Base-by-base conservation (phyloP, 805 yeast species). In the Ogataea nitratoaversa region DNA sequence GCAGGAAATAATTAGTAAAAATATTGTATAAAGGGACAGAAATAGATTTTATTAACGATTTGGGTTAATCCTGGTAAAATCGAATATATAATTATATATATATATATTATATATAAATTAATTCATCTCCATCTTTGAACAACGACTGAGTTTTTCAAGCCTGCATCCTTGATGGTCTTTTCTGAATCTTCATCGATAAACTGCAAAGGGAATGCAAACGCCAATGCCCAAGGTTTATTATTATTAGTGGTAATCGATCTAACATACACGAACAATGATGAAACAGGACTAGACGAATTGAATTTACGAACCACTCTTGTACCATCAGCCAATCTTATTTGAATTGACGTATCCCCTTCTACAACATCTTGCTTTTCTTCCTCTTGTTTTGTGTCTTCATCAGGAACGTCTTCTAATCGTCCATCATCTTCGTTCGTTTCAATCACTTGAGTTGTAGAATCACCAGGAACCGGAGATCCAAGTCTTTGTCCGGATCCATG, bases 381-480 rank as follows among this genome's bases (percentile, higher is more conserved):
- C 19, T 43, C 45, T 7, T 42, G 49, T 5, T 41, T 37, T 13
- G 50, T 54, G 5, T 42, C 51, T 8, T 42, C 44, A 22, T 44
- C 44, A 11, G 19, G 19, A 11, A 33, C 44, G 11, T 40, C 34
- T 29, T n/a, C n/a, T n/a, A n/a, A n/a, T n/a, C n/a, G n/a, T n/a
- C n/a, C n/a, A n/a, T n/a, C n/a, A n/a, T 36, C 43, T n/a, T 32
- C 13, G 42, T 50, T 43, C 18, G 41, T 27, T 30, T 56, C 45
- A 19, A 54, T 52, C n/a, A 53, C 47, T 23, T 61, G 45, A 3
- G 36, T 49, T 5, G 43, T 29, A 12, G 66, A 55, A 37, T 84
- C 93, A 0, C 89, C 86, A 0, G 95, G 93, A 17, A 86, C 83
- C 2, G 95, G 93, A 1, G 95, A 82, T 1, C 99, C 99, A 41